Percentiles rank a stretch among this genome's conserved stretches.
phyloP scores from a whole-genome alignment of 2,329 filamentous ascomycete species.

The Pestalotiopsis sp. region DNA sequence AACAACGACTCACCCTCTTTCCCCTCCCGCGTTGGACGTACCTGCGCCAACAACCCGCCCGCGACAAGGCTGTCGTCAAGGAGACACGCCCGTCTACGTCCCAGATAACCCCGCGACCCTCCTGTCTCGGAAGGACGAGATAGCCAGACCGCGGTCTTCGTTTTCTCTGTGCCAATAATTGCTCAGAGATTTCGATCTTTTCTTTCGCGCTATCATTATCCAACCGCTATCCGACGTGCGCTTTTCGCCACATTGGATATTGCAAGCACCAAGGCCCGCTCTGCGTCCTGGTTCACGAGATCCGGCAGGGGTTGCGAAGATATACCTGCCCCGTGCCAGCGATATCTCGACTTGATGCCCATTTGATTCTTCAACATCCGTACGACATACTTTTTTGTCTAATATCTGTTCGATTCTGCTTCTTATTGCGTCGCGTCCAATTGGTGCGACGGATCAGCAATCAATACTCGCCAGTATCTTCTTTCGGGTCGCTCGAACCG shows the following conservation, averaged over 20 bases:
- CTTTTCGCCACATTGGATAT: not conserved
- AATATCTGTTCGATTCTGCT: not conserved
- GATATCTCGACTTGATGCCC: not conserved
- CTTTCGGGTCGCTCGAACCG: not conserved
- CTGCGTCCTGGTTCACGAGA: not conserved
- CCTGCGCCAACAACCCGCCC: not conserved
- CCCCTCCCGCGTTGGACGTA: not conserved
- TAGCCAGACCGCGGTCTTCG: not conserved
- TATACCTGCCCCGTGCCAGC: not conserved
- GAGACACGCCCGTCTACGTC: not conserved
- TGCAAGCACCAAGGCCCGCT: not conserved
- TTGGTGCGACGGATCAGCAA: not conserved
- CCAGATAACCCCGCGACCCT: not conserved
- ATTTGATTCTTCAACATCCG: not conserved
- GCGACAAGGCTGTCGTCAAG: not conserved
- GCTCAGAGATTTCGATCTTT: not conserved
- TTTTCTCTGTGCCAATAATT: not conserved
- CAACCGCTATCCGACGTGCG: not conserved
- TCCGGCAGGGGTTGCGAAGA: not conserved
- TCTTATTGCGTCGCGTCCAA: not conserved
- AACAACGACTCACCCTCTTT: not conserved
- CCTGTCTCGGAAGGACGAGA: conserved; percentile 9
- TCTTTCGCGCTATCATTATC: not conserved
- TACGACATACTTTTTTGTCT: not conserved
- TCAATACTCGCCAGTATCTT: not conserved